These are phyloP conservation scores for Leccinum longicurvipes DNA, from an alignment of 768 basidiomycete species.

Conservation along the genomic window DNA sequence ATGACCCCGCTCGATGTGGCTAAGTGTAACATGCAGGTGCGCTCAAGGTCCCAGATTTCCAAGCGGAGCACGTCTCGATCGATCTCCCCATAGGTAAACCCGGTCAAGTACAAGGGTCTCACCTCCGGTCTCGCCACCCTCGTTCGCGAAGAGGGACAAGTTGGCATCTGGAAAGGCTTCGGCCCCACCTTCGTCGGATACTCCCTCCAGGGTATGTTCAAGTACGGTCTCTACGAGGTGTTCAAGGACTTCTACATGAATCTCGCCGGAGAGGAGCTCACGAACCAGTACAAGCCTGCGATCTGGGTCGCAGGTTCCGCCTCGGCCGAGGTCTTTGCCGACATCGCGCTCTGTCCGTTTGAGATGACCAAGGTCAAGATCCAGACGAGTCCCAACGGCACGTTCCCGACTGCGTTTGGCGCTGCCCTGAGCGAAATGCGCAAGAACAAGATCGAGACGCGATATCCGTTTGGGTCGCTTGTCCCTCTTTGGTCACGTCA, in stretches of 20 bases:
- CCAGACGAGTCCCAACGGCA: neutral
- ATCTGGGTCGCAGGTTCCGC: neutral
- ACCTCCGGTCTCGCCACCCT: neutral
- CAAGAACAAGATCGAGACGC: neutral
- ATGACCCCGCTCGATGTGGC: neutral
- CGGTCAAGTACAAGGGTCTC: neutral
- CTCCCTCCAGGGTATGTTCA: neutral
- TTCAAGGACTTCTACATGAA: neutral
- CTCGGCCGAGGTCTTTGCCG: neutral
- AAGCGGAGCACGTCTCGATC: neutral
- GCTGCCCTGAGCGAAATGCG: neutral
- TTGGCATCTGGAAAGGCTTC: neutral
- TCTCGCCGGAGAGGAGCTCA: neutral
- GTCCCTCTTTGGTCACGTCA: neutral
- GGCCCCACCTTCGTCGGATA: neutral
- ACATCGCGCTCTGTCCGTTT: neutral
- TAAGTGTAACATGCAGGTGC: neutral
- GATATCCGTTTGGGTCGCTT: neutral
- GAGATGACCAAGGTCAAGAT: neutral
- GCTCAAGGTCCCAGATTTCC: neutral
- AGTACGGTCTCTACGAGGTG: neutral
- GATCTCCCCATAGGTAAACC: neutral
- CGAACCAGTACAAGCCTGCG: neutral
- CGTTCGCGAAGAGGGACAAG: neutral
- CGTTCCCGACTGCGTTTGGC: neutral